These are phyloP conservation scores for Yarrowia sp. DNA, from an alignment of 805 yeast species.

Conservation along the genomic window DNA sequence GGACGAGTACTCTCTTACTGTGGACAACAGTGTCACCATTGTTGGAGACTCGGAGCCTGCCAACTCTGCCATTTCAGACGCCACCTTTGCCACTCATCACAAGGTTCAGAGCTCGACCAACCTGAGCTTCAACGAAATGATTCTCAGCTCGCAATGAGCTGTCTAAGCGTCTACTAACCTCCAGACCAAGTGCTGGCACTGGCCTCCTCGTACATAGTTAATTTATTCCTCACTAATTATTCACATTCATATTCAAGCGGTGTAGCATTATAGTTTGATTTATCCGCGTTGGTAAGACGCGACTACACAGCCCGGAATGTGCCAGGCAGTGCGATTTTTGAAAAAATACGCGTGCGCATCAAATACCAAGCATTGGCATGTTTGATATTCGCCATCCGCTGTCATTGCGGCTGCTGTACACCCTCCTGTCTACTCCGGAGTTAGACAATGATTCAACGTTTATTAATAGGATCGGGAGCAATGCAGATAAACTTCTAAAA, in stretches of 20 bases:
- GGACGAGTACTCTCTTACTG: background rate
- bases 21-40: slow-evolving; percentile 2
- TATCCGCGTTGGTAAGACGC: background rate
- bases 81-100: slow-evolving; percentile 7
- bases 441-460: too few species aligned
- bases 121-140: background rate
- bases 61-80: background rate
- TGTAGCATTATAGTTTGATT: background rate
- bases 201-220: slow-evolving; percentile 14
- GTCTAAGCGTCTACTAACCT: background rate
- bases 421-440: too few species aligned
- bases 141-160: background rate
- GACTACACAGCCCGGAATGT: background rate
- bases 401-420: background rate
- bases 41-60: background rate
- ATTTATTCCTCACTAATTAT: background rate
- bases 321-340: background rate
- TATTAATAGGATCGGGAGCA: background rate
- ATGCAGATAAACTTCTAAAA: background rate
- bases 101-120: background rate
- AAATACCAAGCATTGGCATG: too few species aligned
- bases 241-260: too few species aligned
- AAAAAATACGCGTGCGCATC: too few species aligned
- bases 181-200: slow-evolving; percentile 6
- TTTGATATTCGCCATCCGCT: background rate